A percentile compares a stretch with the other conserved stretches of the same genome.
phyloP scores from a whole-genome alignment of 768 basidiomycete species.

The Xerocomus brunneocitrinus region DNA sequence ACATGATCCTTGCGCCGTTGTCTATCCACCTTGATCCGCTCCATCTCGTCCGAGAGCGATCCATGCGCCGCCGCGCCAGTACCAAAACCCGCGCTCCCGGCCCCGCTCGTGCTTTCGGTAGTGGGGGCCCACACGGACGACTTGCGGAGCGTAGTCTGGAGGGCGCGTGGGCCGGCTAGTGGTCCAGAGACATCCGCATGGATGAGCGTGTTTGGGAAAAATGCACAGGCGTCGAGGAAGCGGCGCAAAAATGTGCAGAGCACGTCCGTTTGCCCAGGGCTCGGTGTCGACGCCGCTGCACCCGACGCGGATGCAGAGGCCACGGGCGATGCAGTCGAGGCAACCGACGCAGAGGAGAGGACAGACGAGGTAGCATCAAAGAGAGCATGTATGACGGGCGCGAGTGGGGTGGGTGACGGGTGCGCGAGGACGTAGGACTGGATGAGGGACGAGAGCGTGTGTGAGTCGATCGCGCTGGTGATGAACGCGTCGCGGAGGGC shows the following conservation, averaged over 20 bases:
- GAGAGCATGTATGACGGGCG: constrained; percentile 46
- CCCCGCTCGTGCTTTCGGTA: neutral
- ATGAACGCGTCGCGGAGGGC: constrained; percentile 31
- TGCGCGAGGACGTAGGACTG: constrained; percentile 45
- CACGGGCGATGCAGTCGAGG: constrained; percentile 28
- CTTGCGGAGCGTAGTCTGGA: constrained; percentile 57
- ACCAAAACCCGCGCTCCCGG: neutral
- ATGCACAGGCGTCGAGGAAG: constrained; percentile 48
- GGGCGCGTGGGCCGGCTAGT: constrained; percentile 50
- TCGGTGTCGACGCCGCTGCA: constrained; percentile 25
- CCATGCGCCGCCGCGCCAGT: constrained; percentile 7
- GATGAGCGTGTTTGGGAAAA: constrained; percentile 43
- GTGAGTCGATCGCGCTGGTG: constrained; percentile 39
- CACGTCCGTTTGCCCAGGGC: constrained; percentile 8
- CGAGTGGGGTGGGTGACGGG: constrained; percentile 47
- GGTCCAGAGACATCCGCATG: constrained; percentile 57
- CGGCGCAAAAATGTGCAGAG: constrained; percentile 36
- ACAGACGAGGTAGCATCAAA: constrained; percentile 46
- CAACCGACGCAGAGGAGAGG: constrained; percentile 6
- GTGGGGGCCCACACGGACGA: constrained; percentile 49
- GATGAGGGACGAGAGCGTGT: constrained; percentile 51
- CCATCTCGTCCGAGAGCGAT: constrained; percentile 56
- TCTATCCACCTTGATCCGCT: constrained; percentile 55
- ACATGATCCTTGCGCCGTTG: constrained; percentile 61
- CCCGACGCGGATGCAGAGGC: constrained; percentile 36